These are phyloP conservation scores for Penicillium fuscoglaucum DNA, from an alignment of 2,329 filamentous ascomycete species.

Conservation along the genomic window DNA sequence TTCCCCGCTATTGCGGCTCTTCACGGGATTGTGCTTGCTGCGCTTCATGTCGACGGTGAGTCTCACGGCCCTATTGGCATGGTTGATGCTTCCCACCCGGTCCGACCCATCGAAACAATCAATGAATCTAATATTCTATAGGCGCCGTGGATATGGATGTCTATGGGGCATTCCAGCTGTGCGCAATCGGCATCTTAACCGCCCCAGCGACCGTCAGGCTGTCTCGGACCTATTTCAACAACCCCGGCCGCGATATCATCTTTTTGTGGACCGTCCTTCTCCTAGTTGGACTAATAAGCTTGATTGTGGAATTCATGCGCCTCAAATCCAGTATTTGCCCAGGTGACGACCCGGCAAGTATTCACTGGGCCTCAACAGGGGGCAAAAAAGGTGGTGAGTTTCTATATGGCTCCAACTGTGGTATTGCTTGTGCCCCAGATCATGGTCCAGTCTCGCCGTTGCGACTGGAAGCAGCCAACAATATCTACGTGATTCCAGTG, in stretches of 20 bases:
- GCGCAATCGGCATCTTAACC: conserved; percentile 64
- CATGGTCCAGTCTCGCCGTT: conserved; percentile 54
- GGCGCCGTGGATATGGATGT: conserved; percentile 68
- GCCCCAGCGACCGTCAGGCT: conserved; percentile 63
- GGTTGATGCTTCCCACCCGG: not conserved
- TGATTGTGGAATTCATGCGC: conserved; percentile 66
- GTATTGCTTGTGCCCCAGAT: conserved; percentile 11
- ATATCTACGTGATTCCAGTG: conserved; percentile 64
- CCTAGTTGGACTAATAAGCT: conserved; percentile 56
- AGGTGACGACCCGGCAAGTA: conserved; percentile 39
- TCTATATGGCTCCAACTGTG: conserved; percentile 14
- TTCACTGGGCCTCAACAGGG: conserved; percentile 38
- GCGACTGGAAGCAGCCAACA: conserved; percentile 56
- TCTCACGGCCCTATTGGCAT: not conserved
- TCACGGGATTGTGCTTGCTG: conserved; percentile 63
- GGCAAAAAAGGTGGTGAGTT: conserved; percentile 2
- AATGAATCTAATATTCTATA: conserved; percentile 30
- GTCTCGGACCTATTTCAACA: conserved; percentile 64
- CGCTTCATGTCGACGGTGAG: conserved; percentile 60
- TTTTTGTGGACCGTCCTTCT: conserved; percentile 66
- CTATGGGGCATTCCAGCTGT: conserved; percentile 67
- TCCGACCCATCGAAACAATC: not conserved
- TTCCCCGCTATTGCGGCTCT: conserved; percentile 65
- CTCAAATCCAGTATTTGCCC: conserved; percentile 48
- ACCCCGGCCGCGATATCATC: conserved; percentile 64